These are phyloP conservation scores for Pleurostoma richardsiae DNA, from an alignment of 2,329 filamentous ascomycete species.

Conservation along the genomic window DNA sequence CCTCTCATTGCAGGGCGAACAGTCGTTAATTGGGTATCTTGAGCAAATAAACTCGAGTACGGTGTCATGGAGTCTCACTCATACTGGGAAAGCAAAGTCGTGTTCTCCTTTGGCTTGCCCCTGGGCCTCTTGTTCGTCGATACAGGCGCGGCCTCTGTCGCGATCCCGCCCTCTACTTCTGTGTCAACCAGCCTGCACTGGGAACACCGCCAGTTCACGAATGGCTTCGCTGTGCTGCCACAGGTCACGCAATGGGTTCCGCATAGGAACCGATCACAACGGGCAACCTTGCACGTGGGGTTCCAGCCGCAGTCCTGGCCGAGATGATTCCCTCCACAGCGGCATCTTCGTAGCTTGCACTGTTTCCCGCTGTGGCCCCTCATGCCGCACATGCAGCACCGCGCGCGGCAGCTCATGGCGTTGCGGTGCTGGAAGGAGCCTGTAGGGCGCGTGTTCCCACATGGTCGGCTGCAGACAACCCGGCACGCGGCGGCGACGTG, in stretches of 20 bases:
- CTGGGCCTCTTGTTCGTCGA: no score
- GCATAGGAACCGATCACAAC: constrained; percentile 26
- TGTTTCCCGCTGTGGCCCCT: constrained; percentile 27
- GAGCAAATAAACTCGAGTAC: no score
- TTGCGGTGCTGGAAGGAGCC: constrained; percentile 23
- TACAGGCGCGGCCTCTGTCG: no score
- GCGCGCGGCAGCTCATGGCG: constrained; percentile 28
- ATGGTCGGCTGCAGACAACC: constrained; percentile 25
- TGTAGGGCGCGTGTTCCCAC: constrained; percentile 16
- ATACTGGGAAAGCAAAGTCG: no score
- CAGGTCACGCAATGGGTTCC: constrained; percentile 29
- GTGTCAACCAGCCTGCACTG: no score
- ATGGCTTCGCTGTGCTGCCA: constrained; percentile 6
- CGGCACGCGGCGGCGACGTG: constrained; percentile 25
- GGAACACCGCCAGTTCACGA: no score
- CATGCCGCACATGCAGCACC: constrained; percentile 37
- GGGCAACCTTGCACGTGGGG: constrained; percentile 22
- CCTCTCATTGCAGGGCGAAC: no score
- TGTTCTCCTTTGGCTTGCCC: no score
- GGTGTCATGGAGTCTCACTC: no score
- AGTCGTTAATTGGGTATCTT: no score
- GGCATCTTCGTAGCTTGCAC: constrained; percentile 25
- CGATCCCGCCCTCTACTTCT: no score
- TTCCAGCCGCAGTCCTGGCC: constrained; percentile 34
- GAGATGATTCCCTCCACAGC: constrained; percentile 28